phyloP scores from a whole-genome alignment of 495 filamentous ascomycete genomes.

The Penicillium taxi region DNA sequence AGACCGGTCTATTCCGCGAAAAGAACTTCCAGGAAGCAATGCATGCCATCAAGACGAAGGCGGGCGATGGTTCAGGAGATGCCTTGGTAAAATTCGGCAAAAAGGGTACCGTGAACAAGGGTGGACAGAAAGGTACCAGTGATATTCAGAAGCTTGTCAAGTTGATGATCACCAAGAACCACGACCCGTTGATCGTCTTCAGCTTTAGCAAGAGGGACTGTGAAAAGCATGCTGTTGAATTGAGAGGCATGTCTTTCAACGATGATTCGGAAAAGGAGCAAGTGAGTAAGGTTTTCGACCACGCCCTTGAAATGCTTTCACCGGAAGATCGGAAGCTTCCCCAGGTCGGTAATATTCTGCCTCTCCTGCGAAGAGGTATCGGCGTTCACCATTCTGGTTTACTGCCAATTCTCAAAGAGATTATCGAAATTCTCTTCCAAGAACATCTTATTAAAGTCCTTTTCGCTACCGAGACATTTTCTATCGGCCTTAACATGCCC shows the following conservation, averaged over 20 bases:
- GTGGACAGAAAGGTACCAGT: conserved; percentile 60
- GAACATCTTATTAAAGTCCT: conserved; percentile 96
- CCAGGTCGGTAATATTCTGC: conserved; percentile 86
- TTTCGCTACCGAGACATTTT: conserved; percentile 97
- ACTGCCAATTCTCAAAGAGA: conserved; percentile 93
- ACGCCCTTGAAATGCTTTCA: conserved; percentile 80
- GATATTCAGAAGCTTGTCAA: conserved; percentile 96
- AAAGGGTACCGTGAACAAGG: conserved; percentile 80
- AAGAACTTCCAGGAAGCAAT: conserved; percentile 96
- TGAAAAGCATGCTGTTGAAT: conserved; percentile 74
- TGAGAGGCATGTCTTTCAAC: conserved; percentile 88
- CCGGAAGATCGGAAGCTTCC: conserved; percentile 81
- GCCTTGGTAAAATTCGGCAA: conserved; percentile 70
- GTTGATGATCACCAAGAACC: conserved; percentile 95
- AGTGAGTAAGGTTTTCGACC: conserved; percentile 89
- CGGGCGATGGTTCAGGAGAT: conserved; percentile 76
- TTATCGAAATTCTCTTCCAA: conserved; percentile 97
- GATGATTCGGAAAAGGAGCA: conserved; percentile 91
- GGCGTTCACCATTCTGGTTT: conserved; percentile 96
- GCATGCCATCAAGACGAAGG: conserved; percentile 76
- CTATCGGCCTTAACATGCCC: conserved; percentile 97
- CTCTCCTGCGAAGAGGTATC: conserved; percentile 82
- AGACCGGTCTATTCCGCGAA: conserved; percentile 90
- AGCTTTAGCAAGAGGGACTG: conserved; percentile 98
- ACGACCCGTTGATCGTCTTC: conserved; percentile 97